phyloP scores from a whole-genome alignment of 139 green algal genomes.

The Ettlia oleoabundans region DNA sequence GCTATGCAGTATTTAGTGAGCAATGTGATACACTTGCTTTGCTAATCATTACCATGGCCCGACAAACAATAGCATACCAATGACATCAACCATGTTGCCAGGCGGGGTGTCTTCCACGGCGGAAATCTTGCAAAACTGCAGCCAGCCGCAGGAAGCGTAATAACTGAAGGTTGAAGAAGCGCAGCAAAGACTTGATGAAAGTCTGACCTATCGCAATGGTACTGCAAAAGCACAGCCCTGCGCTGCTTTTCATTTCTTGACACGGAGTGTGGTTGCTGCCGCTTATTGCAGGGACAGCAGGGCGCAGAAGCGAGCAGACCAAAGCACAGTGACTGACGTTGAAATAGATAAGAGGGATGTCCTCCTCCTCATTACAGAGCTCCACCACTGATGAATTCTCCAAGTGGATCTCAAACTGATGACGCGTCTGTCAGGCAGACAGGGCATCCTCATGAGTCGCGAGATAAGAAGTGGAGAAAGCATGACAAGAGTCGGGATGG shows the following conservation, averaged over 20 bases:
- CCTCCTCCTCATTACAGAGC: slow-evolving; percentile 57
- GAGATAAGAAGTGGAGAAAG: too few relatives aligned
- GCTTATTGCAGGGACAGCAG: too few relatives aligned
- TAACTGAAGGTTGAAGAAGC: neutral
- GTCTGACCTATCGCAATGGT: too few relatives aligned
- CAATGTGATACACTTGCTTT: too few relatives aligned
- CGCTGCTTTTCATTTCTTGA: neutral
- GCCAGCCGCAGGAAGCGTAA: neutral
- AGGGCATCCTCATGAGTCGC: too few relatives aligned
- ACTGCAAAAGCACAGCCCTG: too few relatives aligned
- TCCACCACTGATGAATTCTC: slow-evolving; percentile 68
- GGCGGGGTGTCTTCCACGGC: slow-evolving; percentile 75
- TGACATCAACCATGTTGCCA: slow-evolving; percentile 83
- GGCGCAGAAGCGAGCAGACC: too few relatives aligned
- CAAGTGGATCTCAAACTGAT: slow-evolving; percentile 94
- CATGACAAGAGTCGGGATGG: neutral
- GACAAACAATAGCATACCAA: slow-evolving; percentile 52
- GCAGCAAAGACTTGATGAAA: neutral
- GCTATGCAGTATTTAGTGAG: too few relatives aligned
- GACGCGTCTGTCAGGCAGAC: slow-evolving; percentile 45
- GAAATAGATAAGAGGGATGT: slow-evolving; percentile 77
- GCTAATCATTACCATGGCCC: neutral
- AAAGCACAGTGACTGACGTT: slow-evolving; percentile 54
- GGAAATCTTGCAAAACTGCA: slow-evolving; percentile 83
- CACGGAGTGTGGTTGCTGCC: too few relatives aligned